A percentile compares a stretch with the other conserved stretches of the same genome.
These are phyloP conservation scores for Saccharomyces paradoxus DNA, from an alignment of 805 yeast genomes.

Conservation along the genomic window DNA sequence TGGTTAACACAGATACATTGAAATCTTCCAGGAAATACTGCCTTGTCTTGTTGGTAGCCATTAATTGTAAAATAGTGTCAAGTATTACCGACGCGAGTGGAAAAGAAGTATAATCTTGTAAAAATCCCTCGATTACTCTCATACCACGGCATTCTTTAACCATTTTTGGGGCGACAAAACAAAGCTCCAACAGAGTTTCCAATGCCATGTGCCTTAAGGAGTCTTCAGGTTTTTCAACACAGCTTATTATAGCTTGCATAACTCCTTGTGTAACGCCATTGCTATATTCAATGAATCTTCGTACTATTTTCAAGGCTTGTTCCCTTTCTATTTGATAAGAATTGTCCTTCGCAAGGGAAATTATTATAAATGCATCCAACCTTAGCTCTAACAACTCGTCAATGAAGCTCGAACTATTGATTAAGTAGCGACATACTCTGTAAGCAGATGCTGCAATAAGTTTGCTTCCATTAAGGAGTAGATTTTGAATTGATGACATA, in stretches of 20 bases:
- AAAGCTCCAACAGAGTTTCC: constrained; percentile 50
- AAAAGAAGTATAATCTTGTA: constrained; percentile 23
- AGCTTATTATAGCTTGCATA: constrained; percentile 56
- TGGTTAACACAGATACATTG: constrained; percentile 53
- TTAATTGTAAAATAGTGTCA: constrained; percentile 23
- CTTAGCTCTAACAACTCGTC: constrained; percentile 44
- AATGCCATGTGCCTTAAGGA: constrained; percentile 42
- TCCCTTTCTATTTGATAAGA: constrained; percentile 55
- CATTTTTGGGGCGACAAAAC: constrained; percentile 38
- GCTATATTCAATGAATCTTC: constrained; percentile 48
- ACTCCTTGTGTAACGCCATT: constrained; percentile 62
- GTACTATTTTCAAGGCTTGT: constrained; percentile 65
- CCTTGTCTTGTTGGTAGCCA: constrained; percentile 26
- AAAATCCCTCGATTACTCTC: constrained; percentile 30
- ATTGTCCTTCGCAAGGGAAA: constrained; percentile 54
- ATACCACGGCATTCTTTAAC: constrained; percentile 42
- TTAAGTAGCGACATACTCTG: constrained; percentile 59
- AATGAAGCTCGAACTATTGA: constrained; percentile 48
- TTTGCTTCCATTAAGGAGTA: constrained; percentile 49
- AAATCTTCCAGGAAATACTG: constrained; percentile 41
- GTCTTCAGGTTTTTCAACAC: constrained; percentile 51
- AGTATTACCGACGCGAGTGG: constrained; percentile 21
- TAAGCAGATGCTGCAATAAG: constrained; percentile 70
- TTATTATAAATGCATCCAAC: constrained; percentile 54
- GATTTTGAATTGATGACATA: constrained; percentile 48